Conservation (phyloP, 1,139 yeast species). For the Scheffersomyces titani region DNA sequence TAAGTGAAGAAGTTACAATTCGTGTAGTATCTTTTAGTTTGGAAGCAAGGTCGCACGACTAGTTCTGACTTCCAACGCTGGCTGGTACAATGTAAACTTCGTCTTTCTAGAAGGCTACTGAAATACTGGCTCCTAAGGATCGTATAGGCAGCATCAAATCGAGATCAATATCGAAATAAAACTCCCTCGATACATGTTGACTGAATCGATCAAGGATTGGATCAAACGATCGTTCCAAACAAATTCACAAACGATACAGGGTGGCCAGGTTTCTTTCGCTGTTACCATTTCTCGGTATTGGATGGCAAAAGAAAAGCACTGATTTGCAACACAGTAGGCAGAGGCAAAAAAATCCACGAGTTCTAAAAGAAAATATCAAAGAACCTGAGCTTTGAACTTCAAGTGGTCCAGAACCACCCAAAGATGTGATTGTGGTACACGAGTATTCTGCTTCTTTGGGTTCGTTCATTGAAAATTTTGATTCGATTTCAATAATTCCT, state of each 20-base stretch:
- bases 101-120: too few species aligned
- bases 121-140: not conserved
- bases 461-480: conserved; percentile 43
- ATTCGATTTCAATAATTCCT: conserved; percentile 38
- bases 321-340: conserved; percentile 44
- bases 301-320: conserved; percentile 52
- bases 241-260: conserved; percentile 27
- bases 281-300: conserved; percentile 58
- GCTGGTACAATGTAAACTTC: too few species aligned
- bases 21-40: too few species aligned
- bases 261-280: conserved; percentile 41
- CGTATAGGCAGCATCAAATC: conserved; percentile 3
- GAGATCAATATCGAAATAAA: conserved; percentile 18
- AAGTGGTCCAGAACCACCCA: conserved; percentile 11
- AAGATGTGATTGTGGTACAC: conserved; percentile 45
- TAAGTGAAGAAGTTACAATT: too few species aligned
- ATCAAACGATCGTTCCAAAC: conserved; percentile 28
- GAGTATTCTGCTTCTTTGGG: conserved; percentile 53
- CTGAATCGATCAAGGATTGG: conserved; percentile 41
- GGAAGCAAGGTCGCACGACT: too few species aligned
- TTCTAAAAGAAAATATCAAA: conserved; percentile 45
- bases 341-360: conserved; percentile 53
- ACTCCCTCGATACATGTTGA: conserved; percentile 27
- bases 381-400: conserved; percentile 10
- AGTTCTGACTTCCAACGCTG: too few species aligned